Evolutionary conservation across 2,329 filamentous ascomycete species (phyloP).

Genomic region (Colletotrichum paranaense): DNA sequence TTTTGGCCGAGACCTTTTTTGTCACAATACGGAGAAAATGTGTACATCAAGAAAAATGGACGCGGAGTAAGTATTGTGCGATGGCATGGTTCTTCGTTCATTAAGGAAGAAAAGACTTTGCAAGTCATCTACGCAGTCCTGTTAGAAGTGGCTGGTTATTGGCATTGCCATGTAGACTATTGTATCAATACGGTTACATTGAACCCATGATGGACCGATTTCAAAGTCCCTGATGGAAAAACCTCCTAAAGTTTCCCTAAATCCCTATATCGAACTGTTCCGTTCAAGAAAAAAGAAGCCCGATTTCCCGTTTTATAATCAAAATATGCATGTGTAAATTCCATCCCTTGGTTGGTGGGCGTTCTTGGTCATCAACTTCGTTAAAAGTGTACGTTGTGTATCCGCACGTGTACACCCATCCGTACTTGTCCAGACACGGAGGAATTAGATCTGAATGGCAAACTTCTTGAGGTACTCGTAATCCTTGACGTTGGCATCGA

Average conservation of each 20-base stretch:
- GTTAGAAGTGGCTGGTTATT: slow-evolving; percentile 3
- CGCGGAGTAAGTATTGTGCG: background rate
- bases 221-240: background rate
- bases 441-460: slow-evolving; percentile 67
- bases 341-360: background rate
- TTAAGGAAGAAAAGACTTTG: background rate
- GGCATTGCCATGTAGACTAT: slow-evolving; percentile 34
- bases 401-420: no score
- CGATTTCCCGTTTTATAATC: background rate
- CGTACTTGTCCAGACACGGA: no score
- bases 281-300: background rate
- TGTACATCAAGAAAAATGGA: slow-evolving; percentile 28
- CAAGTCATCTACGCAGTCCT: background rate
- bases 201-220: slow-evolving; percentile 22
- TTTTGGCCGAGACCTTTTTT: background rate
- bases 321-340: background rate
- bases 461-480: slow-evolving; percentile 88
- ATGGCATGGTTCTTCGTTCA: slow-evolving; percentile 7
- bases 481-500: slow-evolving; percentile 77
- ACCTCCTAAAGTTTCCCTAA: background rate
- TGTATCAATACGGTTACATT: slow-evolving; percentile 36
- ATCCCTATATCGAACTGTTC: background rate
- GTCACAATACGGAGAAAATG: background rate
- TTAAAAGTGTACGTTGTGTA: slow-evolving; percentile 1
- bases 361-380: slow-evolving; percentile 33